Conservation (phyloP, 192 early-diverging fungal genomes). For the Physocladia obscura region DNA sequence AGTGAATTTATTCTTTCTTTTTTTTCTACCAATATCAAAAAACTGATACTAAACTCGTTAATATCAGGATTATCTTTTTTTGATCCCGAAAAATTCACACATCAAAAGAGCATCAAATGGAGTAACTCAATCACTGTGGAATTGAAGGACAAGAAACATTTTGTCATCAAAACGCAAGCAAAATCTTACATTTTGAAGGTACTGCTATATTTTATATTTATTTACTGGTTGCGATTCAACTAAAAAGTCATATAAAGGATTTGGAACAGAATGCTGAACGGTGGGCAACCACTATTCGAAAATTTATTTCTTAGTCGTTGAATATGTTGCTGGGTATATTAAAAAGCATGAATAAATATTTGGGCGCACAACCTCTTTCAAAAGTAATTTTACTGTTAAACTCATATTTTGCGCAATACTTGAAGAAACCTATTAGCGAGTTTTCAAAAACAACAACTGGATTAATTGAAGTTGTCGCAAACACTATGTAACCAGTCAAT, state of each 20-base stretch:
- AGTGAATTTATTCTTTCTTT: neutral
- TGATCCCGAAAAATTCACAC: slow-evolving; percentile 55
- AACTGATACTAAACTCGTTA: neutral
- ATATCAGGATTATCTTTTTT: slow-evolving; percentile 53
- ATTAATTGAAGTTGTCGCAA: too few relatives aligned
- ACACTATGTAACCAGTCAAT: too few relatives aligned
- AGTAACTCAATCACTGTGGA: slow-evolving; percentile 56
- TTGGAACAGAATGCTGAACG: slow-evolving; percentile 24
- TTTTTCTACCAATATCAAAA: neutral
- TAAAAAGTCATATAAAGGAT: slow-evolving; percentile 14
- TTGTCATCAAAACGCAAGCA: slow-evolving; percentile 58
- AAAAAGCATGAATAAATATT: too few relatives aligned
- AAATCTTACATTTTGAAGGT: slow-evolving; percentile 43
- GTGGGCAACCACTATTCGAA: slow-evolving; percentile 38
- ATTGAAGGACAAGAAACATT: slow-evolving; percentile 59
- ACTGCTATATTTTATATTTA: neutral
- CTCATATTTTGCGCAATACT: too few relatives aligned
- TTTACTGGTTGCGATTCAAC: neutral
- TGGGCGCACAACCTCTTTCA: too few relatives aligned
- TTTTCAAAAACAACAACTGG: too few relatives aligned
- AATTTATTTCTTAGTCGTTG: too few relatives aligned
- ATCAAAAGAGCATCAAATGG: slow-evolving; percentile 65
- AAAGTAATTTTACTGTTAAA: too few relatives aligned
- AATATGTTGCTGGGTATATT: too few relatives aligned
- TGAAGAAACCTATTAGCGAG: too few relatives aligned